Percentiles rank a stretch among this genome's conserved stretches.
These are phyloP conservation scores for Fusarium vanettenii DNA, from an alignment of 2,329 filamentous ascomycete genomes.

Conservation along the genomic window DNA sequence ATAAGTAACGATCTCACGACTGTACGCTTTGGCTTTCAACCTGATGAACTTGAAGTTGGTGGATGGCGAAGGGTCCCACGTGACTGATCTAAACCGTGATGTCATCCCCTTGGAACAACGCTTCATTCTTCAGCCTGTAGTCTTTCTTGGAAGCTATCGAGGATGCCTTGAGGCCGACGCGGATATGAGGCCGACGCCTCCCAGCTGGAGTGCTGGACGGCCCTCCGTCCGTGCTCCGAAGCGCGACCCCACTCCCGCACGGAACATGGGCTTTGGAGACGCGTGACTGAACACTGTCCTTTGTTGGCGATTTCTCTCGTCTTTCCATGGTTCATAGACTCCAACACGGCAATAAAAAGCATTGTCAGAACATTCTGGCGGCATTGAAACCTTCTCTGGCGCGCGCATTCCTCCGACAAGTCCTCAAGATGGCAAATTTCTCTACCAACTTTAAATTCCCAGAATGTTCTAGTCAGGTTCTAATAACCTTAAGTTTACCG, in stretches of 20 bases:
- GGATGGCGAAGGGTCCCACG: not conserved
- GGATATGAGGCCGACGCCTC: not conserved
- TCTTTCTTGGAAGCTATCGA: not conserved
- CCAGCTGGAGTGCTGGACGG: not conserved
- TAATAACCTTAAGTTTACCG: not conserved
- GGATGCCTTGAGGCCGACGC: not conserved
- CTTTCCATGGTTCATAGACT: not conserved
- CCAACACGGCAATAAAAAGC: not conserved
- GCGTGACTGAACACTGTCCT: not conserved
- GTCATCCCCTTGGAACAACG: not conserved
- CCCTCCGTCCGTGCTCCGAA: not conserved
- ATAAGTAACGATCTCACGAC: not conserved
- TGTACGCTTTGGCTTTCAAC: not conserved
- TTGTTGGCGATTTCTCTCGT: not conserved
- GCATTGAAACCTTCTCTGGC: not conserved
- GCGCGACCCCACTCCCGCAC: not conserved
- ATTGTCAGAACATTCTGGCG: not conserved
- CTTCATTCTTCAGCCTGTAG: not conserved
- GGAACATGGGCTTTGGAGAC: not conserved
- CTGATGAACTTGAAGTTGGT: not conserved
- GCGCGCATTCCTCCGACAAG: not conserved
- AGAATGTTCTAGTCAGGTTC: not conserved
- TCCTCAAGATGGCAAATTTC: not conserved
- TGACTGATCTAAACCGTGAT: not conserved
- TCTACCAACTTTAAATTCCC: not conserved